Conservation (phyloP, 1,284 basidiomycete species). For the Lentinus polychrous region DNA sequence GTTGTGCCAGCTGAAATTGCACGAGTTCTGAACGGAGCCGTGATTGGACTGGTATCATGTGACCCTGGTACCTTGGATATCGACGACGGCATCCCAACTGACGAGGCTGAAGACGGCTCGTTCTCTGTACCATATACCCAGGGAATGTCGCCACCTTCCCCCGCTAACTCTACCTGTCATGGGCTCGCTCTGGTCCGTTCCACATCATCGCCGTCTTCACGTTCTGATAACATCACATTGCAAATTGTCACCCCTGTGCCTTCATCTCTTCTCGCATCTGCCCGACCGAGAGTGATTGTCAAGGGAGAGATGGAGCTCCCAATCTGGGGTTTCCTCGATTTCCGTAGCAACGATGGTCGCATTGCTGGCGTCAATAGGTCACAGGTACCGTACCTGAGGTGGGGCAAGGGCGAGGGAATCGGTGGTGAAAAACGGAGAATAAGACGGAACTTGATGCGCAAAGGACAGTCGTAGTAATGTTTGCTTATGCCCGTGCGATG, state of each 20-base stretch:
- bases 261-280: constrained; percentile 30
- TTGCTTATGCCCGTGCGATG: too few species aligned
- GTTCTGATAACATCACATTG: constrained; percentile 23
- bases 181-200: constrained; percentile 74
- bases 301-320: constrained; percentile 88
- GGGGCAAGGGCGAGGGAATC: constrained; percentile 59
- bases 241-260: constrained; percentile 78
- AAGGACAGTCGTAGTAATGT: constrained; percentile 31
- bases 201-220: constrained; percentile 31
- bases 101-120: background rate
- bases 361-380: constrained; percentile 51
- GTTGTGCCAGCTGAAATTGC: constrained; percentile 59
- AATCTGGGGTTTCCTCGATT: constrained; percentile 83
- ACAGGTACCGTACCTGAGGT: constrained; percentile 77
- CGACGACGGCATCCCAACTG: constrained; percentile 9
- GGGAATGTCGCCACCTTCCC: constrained; percentile 43
- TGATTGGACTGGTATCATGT: constrained; percentile 68
- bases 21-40: constrained; percentile 71
- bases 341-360: constrained; percentile 36
- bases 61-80: constrained; percentile 34
- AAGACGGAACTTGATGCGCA: constrained; percentile 85
- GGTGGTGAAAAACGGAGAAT: constrained; percentile 70
- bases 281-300: constrained; percentile 44
- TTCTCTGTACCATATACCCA: constrained; percentile 49
- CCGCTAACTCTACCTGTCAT: constrained; percentile 50